Conservation (phyloP, 2,329 filamentous ascomycete genomes). For the Exophiala lecanii-corni region DNA sequence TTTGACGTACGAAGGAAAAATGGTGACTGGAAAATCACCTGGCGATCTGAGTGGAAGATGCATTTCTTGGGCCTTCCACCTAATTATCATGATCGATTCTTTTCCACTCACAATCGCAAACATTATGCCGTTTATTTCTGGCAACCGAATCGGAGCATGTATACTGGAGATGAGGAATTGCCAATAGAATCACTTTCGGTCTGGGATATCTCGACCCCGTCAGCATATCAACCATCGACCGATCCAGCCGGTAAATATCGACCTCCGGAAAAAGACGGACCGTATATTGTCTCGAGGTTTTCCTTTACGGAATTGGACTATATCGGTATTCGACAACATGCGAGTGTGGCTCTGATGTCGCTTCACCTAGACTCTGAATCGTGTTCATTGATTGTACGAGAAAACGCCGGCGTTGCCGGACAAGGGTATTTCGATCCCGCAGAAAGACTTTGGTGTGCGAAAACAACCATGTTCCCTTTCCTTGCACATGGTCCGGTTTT, state of each 20-base stretch:
- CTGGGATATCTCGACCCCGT: slow-evolving; percentile 54
- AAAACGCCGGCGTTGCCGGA: slow-evolving; percentile 50
- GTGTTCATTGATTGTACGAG: slow-evolving; percentile 49
- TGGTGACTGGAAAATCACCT: slow-evolving; percentile 34
- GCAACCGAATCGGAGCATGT: slow-evolving; percentile 54
- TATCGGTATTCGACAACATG: slow-evolving; percentile 51
- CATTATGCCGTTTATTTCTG: slow-evolving; percentile 61
- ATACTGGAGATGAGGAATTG: slow-evolving; percentile 50
- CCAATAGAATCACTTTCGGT: slow-evolving; percentile 55
- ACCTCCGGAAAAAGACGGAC: slow-evolving; percentile 34
- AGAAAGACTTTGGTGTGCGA: slow-evolving; percentile 41
- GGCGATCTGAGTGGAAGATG: slow-evolving; percentile 58
- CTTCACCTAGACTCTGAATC: slow-evolving; percentile 49
- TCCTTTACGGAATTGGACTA: slow-evolving; percentile 49
- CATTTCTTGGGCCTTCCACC: slow-evolving; percentile 54
- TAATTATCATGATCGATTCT: slow-evolving; percentile 56
- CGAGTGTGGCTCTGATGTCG: slow-evolving; percentile 46
- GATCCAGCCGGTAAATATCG: slow-evolving; percentile 42
- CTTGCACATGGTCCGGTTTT: slow-evolving; percentile 47
- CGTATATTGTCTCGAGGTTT: slow-evolving; percentile 48
- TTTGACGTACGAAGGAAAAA: slow-evolving; percentile 45
- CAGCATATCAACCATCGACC: slow-evolving; percentile 47
- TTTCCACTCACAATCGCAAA: slow-evolving; percentile 54
- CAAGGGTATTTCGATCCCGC: slow-evolving; percentile 42
- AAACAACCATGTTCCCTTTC: slow-evolving; percentile 53